These are phyloP conservation scores for Grosmannia penicillata DNA, from an alignment of 2,329 filamentous ascomycete genomes.

Conservation along the genomic window DNA sequence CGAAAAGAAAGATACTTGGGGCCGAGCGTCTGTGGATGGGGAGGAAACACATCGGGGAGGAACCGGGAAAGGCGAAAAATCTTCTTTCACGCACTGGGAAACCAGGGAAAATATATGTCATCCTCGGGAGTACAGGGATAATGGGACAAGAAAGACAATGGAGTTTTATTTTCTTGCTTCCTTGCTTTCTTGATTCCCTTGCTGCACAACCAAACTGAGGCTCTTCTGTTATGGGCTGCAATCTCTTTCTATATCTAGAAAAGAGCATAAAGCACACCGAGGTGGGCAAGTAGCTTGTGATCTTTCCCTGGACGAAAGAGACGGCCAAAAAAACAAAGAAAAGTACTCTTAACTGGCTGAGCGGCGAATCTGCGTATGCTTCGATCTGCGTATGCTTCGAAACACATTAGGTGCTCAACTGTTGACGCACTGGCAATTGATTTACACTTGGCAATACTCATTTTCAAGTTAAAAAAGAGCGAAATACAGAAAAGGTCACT, in stretches of 20 bases:
- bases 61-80: not conserved
- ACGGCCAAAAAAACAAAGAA: slow-evolving; percentile 1
- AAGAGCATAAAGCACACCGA: not conserved
- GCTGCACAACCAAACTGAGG: not conserved
- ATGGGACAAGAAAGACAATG: not conserved
- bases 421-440: not conserved
- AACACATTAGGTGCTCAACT: not conserved
- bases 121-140: not conserved
- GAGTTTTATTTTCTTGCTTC: not conserved
- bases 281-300: not conserved
- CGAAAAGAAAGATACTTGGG: not conserved
- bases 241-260: not conserved
- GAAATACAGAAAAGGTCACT: too few species aligned
- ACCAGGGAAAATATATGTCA: not conserved
- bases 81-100: slow-evolving; percentile 1
- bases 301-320: not conserved
- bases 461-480: too few species aligned
- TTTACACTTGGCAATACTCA: too few species aligned
- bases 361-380: too few species aligned
- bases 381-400: too few species aligned
- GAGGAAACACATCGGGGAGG: not conserved
- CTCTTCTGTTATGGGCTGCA: not conserved
- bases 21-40: not conserved
- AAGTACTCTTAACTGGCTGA: not conserved
- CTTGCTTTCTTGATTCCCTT: not conserved